Percentiles rank a stretch among this genome's conserved stretches.
Conservation (phyloP, 768 basidiomycete species). For the Tricholoma matsutake region DNA sequence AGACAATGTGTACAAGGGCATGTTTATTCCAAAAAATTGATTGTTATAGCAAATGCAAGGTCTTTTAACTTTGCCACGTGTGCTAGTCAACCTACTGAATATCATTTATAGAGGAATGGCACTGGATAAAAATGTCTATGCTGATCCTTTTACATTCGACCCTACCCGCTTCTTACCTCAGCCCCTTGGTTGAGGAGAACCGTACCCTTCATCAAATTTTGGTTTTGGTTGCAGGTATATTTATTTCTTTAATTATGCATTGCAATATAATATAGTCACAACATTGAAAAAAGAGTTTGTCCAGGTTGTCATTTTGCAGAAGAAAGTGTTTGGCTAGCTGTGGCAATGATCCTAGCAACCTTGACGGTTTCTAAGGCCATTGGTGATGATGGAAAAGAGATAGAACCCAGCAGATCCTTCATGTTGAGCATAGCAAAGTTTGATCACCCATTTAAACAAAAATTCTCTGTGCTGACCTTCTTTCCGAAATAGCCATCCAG, state of each 20-base stretch:
- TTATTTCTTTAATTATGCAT: background rate
- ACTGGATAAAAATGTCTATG: conserved; percentile 35
- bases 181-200: conserved; percentile 14
- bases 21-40: conserved; percentile 15
- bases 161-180: conserved; percentile 38
- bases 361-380: conserved; percentile 36
- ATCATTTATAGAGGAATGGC: conserved; percentile 32
- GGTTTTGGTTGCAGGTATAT: conserved; percentile 25
- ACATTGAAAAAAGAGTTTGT: conserved; percentile 26
- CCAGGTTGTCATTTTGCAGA: conserved; percentile 44
- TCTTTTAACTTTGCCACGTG: background rate
- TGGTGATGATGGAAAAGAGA: conserved; percentile 30
- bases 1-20: conserved; percentile 35
- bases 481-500: background rate
- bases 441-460: background rate
- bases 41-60: conserved; percentile 14
- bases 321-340: conserved; percentile 29
- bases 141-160: conserved; percentile 36
- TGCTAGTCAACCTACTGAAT: background rate
- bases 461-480: background rate
- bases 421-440: background rate
- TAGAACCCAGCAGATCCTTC: background rate
- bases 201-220: conserved; percentile 12
- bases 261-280: background rate
- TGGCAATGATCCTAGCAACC: conserved; percentile 18